phyloP scores from a whole-genome alignment of 768 basidiomycete genomes.

The Termitomyces titanicus region DNA sequence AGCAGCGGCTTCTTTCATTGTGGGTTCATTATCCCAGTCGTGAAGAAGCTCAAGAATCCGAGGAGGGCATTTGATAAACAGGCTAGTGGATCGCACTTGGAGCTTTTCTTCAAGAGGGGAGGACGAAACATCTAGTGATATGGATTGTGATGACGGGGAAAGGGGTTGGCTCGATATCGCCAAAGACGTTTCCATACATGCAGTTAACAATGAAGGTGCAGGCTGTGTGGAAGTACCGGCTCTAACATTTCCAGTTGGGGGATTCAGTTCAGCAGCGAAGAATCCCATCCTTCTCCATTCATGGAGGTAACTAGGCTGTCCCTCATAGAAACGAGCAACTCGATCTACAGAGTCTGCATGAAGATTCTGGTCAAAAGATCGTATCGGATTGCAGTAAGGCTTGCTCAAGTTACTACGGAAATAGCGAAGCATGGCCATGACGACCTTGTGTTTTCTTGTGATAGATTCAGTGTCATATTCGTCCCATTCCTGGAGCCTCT shows the following conservation, averaged over 20 bases:
- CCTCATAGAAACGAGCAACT: neutral
- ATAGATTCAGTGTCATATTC: neutral
- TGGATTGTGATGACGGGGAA: neutral
- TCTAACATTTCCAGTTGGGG: neutral
- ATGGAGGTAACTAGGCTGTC: neutral
- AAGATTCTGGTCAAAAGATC: slow-evolving; percentile 7
- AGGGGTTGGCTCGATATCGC: neutral
- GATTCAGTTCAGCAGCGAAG: neutral
- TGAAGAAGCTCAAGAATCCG: slow-evolving; percentile 1
- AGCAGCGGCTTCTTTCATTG: neutral
- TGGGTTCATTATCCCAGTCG: neutral
- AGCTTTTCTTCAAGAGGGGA: neutral
- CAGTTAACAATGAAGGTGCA: neutral
- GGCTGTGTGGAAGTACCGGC: neutral
- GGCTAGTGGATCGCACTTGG: neutral
- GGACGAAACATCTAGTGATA: neutral
- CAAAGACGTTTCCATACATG: neutral
- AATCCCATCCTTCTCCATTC: slow-evolving; percentile 11
- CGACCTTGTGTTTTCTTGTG: neutral
- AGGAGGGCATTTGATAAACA: slow-evolving; percentile 6
- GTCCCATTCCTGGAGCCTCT: slow-evolving; percentile 10
- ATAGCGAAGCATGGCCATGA: slow-evolving; percentile 9
- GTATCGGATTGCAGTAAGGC: slow-evolving; percentile 8
- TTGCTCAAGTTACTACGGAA: slow-evolving; percentile 5
- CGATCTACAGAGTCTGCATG: slow-evolving; percentile 2